Base-by-base conservation (phyloP, 805 yeast genomes). In the Yarrowia sp. region DNA sequence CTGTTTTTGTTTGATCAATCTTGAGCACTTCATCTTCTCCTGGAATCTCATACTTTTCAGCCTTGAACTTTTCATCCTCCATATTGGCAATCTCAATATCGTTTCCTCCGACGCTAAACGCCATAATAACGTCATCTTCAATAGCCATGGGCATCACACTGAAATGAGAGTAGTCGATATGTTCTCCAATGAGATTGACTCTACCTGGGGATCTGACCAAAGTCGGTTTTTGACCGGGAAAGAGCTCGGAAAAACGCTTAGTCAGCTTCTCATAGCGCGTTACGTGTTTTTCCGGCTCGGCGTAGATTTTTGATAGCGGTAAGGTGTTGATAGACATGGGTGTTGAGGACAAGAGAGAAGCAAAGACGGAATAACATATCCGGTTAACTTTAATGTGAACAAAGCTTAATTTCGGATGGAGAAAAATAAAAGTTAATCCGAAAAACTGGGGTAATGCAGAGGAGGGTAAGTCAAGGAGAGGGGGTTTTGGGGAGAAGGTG, bases 61-160 rank as follows among this genome's bases (percentile, higher is more conserved):
- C 51, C 3, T 66, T 62, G 66, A 74, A 77, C 55, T 66, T 66
- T 4, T 68, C 48, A 65, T 74, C 76, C 33, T 74, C 69, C 36
- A 55, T 8, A 67, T 80, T 80, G 15, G 76, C 73, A 31, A 81
- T 68, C 14, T 74, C 70, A 55, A 78, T 70, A 28, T 73, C 68
- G 53, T 67, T 69, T 17, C 73, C 66, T 15, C 38, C 61, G 8
- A 41, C 61, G 15, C 31, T 1, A 8, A 70, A 70, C n/a, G 76
- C 89, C 68, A 84, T 83, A 55, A 86, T 74, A 63, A 86, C 83
- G 69, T 86, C 90, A 18, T 77, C 80, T 50, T 85, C 87, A 41
- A 87, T 83, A 3, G 92, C 91, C 86, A 87, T 84, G 15, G 92
- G 92, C 68, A 87, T 78, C 10, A 85, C 88, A 7, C 89, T 80